phyloP scores from a whole-genome alignment of 306 rosid species.

The Geum urbanum region DNA sequence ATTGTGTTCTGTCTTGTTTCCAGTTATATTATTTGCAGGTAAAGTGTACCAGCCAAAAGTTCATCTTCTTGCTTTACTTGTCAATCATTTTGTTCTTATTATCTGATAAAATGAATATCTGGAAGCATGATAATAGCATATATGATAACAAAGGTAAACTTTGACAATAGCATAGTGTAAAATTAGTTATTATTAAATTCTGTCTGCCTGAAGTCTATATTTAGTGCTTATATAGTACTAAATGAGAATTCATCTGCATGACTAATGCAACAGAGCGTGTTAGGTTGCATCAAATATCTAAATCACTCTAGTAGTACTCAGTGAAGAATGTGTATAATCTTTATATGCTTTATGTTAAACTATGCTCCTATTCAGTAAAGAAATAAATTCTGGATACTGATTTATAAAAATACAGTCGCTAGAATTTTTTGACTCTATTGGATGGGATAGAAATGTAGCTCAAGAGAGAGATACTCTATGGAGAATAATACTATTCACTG shows the following conservation, averaged over 20 bases:
- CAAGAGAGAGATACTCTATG: background rate
- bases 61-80: slow-evolving; percentile 15
- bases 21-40: slow-evolving; percentile 81
- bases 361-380: background rate
- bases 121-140: background rate
- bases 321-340: background rate
- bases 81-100: background rate
- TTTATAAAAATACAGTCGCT: background rate
- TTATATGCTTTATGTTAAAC: background rate
- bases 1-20: slow-evolving; percentile 55
- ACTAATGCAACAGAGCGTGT: background rate
- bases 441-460: background rate
- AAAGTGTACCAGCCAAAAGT: slow-evolving; percentile 21
- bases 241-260: background rate
- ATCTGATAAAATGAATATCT: background rate
- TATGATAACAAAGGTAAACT: background rate
- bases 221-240: background rate
- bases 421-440: background rate
- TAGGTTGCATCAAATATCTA: background rate
- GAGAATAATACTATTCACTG: background rate
- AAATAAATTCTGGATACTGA: background rate
- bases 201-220: background rate
- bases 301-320: background rate
- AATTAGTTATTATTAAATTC: background rate
- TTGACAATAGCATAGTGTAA: background rate